Evolutionary conservation across 805 yeast genomes (phyloP), one percentile per base, ranked within the genome.

Genomic region (Yarrowia sp.): DNA sequence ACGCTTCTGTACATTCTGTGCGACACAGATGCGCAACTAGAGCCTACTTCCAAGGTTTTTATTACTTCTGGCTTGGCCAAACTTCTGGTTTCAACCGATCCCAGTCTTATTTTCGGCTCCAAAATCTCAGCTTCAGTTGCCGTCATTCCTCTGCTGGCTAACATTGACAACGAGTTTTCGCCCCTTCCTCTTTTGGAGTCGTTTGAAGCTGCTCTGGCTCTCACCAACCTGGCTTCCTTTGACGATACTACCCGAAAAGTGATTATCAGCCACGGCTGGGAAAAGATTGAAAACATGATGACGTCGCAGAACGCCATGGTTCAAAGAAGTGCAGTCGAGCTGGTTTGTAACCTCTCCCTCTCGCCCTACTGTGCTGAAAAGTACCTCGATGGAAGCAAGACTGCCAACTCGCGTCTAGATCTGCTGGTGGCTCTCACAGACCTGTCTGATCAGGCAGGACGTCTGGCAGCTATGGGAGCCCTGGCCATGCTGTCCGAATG

Each of bases 171-270:
- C 58, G 69, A 69, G 16, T 32, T 40, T 28, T 67, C 74, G 3
- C 69, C 64, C 14, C 62, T 71, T 7, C 74, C 75, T 17, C 61
- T 73, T 17, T 72, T 78, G 28, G 81, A 78, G 58, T 79, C 81
- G 21, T 82, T 81, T 68, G 88, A 85, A 69, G 77, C 86, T 0
- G 74, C 89, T 41, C 71, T 86, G 22, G 90, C 92, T 0, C 77
- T 89, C 30, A 89, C 93, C 0, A 89, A 89, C 72, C 68, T 87
- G 8, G 82, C 90, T 0, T 80, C 90, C 0, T 66, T 79, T 1
- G 77, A 76, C 46, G 76, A 78, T 4, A 74, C 73, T 14, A 73
- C 79, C 36, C 79, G 80, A 10, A 75, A 80, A 28, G 77, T 73
- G 12, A 75, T 80, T 5, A 72, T 75, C 49, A 73, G 77, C 3